Evolutionary conservation across 345 rosid genomes (phyloP).

Genomic region (Excoecaria cochinchinensis): DNA sequence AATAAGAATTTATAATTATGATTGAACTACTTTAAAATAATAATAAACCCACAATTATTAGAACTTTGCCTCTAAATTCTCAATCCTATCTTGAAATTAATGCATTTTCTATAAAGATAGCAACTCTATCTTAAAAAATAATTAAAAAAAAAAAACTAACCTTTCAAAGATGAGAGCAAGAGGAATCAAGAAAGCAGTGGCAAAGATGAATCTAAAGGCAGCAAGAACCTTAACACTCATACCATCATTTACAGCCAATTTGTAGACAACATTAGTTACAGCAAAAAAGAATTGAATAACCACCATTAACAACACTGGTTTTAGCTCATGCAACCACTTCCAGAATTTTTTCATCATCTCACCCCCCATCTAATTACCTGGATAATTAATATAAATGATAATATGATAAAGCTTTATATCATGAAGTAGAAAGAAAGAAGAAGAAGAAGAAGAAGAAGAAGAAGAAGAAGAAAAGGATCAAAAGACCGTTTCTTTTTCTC

Average conservation of each 20-base stretch:
- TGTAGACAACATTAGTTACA: slow-evolving; percentile 13
- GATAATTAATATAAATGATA: too few species aligned
- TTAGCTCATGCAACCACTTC: neutral
- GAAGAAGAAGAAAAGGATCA: neutral
- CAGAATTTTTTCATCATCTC: neutral
- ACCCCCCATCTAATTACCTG: neutral
- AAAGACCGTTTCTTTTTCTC: neutral
- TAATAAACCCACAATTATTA: too few species aligned
- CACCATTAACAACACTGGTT: slow-evolving; percentile 11
- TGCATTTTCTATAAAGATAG: too few species aligned
- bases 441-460: too few species aligned
- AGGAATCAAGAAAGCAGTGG: slow-evolving; percentile 11
- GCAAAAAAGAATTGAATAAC: slow-evolving; percentile 15
- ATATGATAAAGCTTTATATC: too few species aligned
- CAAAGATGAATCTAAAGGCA: slow-evolving; percentile 22
- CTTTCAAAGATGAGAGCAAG: slow-evolving; percentile 21
- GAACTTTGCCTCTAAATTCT: neutral
- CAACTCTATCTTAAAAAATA: too few species aligned
- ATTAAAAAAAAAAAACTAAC: neutral
- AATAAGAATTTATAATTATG: neutral
- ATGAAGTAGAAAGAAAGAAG: too few species aligned
- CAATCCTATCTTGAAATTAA: neutral
- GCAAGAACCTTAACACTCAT: slow-evolving; percentile 14
- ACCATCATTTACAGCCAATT: slow-evolving; percentile 10
- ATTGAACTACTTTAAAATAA: too few species aligned